Conservation (phyloP, 768 basidiomycete genomes). For the Pisolithus microcarpus region DNA sequence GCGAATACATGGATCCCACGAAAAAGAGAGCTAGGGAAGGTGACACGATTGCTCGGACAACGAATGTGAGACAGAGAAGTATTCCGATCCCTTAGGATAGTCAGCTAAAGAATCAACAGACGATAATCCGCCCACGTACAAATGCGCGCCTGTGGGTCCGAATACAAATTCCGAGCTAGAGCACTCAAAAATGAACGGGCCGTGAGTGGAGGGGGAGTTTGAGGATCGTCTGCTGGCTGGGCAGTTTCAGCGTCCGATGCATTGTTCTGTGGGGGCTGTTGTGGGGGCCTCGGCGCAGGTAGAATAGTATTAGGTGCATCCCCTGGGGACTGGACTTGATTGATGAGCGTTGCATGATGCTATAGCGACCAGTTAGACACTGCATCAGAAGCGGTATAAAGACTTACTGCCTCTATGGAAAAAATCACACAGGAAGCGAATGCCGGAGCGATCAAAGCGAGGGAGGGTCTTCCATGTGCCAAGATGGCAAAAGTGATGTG, state of each 20-base stretch:
- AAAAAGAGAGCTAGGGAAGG: constrained; percentile 60
- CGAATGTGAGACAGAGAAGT: constrained; percentile 60
- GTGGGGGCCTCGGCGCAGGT: constrained; percentile 6
- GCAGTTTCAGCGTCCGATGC: constrained; percentile 4
- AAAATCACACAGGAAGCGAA: constrained; percentile 77
- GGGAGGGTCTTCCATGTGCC: constrained; percentile 72
- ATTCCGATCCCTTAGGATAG: constrained; percentile 50
- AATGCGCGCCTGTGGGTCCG: constrained; percentile 64
- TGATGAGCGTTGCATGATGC: constrained; percentile 80
- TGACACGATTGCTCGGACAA: constrained; percentile 68
- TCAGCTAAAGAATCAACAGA: constrained; percentile 5
- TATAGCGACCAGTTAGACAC: constrained; percentile 22
- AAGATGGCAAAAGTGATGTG: constrained; percentile 86
- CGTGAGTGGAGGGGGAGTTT: constrained; percentile 11
- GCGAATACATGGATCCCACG: constrained; percentile 62
- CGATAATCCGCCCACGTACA: constrained; percentile 40
- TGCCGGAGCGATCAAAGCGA: constrained; percentile 77
- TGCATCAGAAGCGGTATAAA: background rate
- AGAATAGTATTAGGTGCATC: constrained; percentile 33
- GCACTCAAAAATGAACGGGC: constrained; percentile 36
- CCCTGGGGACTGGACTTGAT: constrained; percentile 80
- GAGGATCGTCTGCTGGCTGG: constrained; percentile 16
- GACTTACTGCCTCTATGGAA: constrained; percentile 72
- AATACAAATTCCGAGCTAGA: constrained; percentile 50
- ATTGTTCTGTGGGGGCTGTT: constrained; percentile 4